These are phyloP conservation scores for Euphrasia arctica DNA, from an alignment of 305 asterid genomes.

Conservation along the genomic window DNA sequence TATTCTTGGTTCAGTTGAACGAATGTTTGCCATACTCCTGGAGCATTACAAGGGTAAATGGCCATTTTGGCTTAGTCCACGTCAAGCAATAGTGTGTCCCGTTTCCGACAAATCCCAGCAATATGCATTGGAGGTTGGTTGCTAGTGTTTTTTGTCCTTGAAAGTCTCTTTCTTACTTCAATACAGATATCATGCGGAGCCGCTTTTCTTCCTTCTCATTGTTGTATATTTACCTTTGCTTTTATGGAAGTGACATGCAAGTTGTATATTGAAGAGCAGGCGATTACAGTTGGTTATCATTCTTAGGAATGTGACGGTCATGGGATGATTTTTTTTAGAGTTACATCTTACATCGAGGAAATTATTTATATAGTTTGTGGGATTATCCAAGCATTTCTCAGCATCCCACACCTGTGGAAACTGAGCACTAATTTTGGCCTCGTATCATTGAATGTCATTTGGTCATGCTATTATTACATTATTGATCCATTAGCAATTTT, in stretches of 20 bases:
- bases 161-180: background rate
- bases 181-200: background rate
- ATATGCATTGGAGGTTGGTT: slow-evolving; percentile 63
- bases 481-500: slow-evolving; percentile 10
- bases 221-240: background rate
- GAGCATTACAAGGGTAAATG: slow-evolving; percentile 93
- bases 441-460: slow-evolving; percentile 8
- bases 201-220: background rate
- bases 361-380: slow-evolving; percentile 8
- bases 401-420: slow-evolving; percentile 8
- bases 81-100: slow-evolving; percentile 92
- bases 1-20: slow-evolving; percentile 83
- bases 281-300: background rate
- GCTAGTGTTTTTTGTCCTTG: slow-evolving; percentile 18
- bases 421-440: background rate
- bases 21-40: slow-evolving; percentile 88
- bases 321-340: slow-evolving; percentile 3
- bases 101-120: slow-evolving; percentile 78
- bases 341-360: slow-evolving; percentile 11
- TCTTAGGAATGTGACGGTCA: background rate
- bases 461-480: slow-evolving; percentile 1
- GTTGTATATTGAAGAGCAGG: background rate
- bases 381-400: slow-evolving; percentile 8
- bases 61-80: slow-evolving; percentile 98
- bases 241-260: background rate